These are phyloP conservation scores for Thraustochytrium striatum DNA, from an alignment of 352 stramenopile genomes.

Conservation along the genomic window DNA sequence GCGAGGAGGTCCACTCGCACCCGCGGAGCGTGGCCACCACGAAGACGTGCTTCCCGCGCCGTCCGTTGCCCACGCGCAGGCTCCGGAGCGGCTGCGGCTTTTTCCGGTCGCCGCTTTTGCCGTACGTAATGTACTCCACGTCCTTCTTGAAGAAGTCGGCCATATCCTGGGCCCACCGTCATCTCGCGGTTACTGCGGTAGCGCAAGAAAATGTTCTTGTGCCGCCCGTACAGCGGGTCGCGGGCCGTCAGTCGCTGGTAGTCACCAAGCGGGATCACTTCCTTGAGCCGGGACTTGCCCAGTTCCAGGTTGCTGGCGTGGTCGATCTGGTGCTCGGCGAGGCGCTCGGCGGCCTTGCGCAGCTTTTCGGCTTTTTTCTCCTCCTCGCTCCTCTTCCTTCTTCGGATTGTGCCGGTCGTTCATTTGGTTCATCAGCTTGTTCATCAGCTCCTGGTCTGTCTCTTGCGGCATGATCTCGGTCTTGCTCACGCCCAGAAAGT, in stretches of 20 bases:
- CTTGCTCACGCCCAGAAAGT: not conserved
- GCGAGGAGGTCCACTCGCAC: constrained; percentile 45
- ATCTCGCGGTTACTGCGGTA: constrained; percentile 33
- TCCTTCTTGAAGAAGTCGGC: constrained; percentile 17
- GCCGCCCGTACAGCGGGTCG: constrained; percentile 28
- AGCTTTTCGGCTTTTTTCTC: not conserved
- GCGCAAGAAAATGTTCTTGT: constrained; percentile 32
- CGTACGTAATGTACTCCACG: constrained; percentile 3
- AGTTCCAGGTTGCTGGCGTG: not conserved
- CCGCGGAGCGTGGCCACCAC: constrained; percentile 10
- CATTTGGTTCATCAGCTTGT: constrained; percentile 7
- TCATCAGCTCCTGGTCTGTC: not conserved
- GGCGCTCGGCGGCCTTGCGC: not conserved
- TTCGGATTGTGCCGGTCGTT: constrained; percentile 15
- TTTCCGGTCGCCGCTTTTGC: constrained; percentile 14
- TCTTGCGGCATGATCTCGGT: not conserved
- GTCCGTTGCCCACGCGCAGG: constrained; percentile 32
- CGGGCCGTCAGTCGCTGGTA: constrained; percentile 40
- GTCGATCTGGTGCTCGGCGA: not conserved
- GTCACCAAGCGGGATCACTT: constrained; percentile 21
- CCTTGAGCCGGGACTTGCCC: not conserved
- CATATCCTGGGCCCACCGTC: not conserved
- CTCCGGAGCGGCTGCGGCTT: constrained; percentile 23
- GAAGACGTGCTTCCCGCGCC: constrained; percentile 45
- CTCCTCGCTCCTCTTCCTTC: not conserved